Base-by-base conservation (phyloP, 331 rosid species). In the Ulmus americana region DNA sequence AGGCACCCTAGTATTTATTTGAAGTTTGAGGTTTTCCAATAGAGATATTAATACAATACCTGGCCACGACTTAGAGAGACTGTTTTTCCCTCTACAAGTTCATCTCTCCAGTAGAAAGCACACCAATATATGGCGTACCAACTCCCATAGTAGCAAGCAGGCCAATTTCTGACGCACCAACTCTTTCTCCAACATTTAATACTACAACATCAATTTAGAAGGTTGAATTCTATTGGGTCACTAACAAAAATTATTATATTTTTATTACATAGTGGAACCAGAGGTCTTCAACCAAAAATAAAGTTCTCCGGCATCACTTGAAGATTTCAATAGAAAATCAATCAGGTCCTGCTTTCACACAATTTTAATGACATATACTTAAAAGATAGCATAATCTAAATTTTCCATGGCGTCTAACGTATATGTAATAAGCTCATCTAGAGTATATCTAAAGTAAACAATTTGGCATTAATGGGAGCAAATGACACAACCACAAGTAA, bases 281-380 rank as follows among this genome's bases (percentile, higher is more conserved):
- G 88, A 74, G 99, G 88, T 67, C 97, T 82, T 83, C 83, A 85
- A 70, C 88, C 91, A 65, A 79, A 82, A 40, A 68, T 44, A 71
- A 16, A 85, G 9, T 90, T 85, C 77, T 87, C 91, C 42, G 97
- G 99, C 97, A 94, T 87, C 77, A 90, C 86, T 95, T 88, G 77
- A 20, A 67, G 75, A 72, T 59, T 66, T 64, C 65, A 74, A 70
- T 47, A 63, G 42, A 41, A 47, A 65, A 70, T 42, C 22, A 7
- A 62, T 53, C 69, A 71, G 46, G 59, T 74, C 20, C 20, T 7
- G 49, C 62, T 67, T 42, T 18, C 53, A 56, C 42, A 20, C 1
- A 20, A 20, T 20, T 20, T 20, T 20, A 20, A 20, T 1, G 22
- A 20, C 22, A 20, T 20, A 51, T 20, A 20, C 22, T 20, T 20